Conservation (phyloP, 106 monocot species). For the Phalaenopsis aphrodite region DNA sequence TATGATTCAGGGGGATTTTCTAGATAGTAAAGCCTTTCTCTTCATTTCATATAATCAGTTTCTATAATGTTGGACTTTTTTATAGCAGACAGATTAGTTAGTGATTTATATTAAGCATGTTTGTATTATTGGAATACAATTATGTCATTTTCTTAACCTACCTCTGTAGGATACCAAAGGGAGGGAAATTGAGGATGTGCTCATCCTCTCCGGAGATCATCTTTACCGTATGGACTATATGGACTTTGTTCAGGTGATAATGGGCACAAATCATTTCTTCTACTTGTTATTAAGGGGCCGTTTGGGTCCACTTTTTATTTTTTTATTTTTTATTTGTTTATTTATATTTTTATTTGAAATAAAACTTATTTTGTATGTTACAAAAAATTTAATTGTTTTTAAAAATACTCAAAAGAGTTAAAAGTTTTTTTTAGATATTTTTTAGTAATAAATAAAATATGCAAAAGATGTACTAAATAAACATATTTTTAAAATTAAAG, state of each 20-base stretch:
- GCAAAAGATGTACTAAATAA: too few species aligned
- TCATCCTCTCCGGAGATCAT: constrained; percentile 94
- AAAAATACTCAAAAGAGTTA: too few species aligned
- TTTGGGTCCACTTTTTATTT: too few species aligned
- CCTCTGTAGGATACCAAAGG: constrained; percentile 68
- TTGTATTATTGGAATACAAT: background rate
- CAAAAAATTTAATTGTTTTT: too few species aligned
- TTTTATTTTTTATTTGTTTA: too few species aligned
- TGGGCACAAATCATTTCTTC: background rate
- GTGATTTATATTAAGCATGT: background rate
- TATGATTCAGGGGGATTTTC: background rate
- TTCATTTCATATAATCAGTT: too few species aligned
- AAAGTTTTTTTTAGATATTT: too few species aligned
- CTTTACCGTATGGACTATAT: constrained; percentile 95
- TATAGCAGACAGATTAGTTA: background rate
- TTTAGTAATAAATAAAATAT: too few species aligned
- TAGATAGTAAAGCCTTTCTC: too few species aligned
- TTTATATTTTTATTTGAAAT: too few species aligned
- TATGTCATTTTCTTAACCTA: background rate
- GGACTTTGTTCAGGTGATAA: constrained; percentile 83
- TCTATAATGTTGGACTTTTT: background rate
- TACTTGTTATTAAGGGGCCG: background rate
- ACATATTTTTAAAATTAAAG: too few species aligned
- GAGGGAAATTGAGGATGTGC: constrained; percentile 72
- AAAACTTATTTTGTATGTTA: too few species aligned